Conservation (phyloP, 1,284 basidiomycete species). For the Vanrija sp. region DNA sequence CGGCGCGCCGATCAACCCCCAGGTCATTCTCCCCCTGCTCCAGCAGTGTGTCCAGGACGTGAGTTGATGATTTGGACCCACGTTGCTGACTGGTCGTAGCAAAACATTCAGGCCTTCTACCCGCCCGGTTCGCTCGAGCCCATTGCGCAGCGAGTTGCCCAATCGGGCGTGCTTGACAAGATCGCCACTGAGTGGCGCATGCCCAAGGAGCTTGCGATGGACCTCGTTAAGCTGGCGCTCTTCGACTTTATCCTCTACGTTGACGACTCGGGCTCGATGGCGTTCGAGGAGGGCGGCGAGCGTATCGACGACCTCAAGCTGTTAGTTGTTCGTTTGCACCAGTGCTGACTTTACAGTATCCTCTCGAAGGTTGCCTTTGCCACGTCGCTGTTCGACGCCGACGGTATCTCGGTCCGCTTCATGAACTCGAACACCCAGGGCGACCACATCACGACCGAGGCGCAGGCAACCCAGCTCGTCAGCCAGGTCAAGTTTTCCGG, state of each 20-base stretch:
- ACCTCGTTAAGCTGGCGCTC: conserved; percentile 48
- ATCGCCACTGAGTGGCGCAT: conserved; percentile 50
- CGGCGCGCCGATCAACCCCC: conserved; percentile 17
- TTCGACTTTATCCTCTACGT: conserved; percentile 48
- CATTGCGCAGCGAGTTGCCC: conserved; percentile 49
- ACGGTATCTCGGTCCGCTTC: conserved; percentile 52
- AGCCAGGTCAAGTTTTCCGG: conserved; percentile 51
- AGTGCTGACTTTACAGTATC: conserved; percentile 26
- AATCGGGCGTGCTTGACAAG: conserved; percentile 46
- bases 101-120: conserved; percentile 52
- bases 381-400: conserved; percentile 51
- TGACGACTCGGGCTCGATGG: conserved; percentile 51
- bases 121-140: conserved; percentile 48
- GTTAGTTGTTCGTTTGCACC: conserved; percentile 14
- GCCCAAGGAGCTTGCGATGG: conserved; percentile 50
- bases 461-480: conserved; percentile 46
- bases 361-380: conserved; percentile 50
- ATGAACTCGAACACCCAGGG: conserved; percentile 51
- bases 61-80: conserved; percentile 14
- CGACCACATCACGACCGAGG: conserved; percentile 49
- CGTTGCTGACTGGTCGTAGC: conserved; percentile 23
- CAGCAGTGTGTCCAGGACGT: conserved; percentile 50
- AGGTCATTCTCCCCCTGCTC: conserved; percentile 30
- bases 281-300: conserved; percentile 48
- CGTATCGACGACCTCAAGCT: conserved; percentile 51